Evolutionary conservation across 768 basidiomycete species (phyloP).

Genomic region (Gymnopilus dilepis): DNA sequence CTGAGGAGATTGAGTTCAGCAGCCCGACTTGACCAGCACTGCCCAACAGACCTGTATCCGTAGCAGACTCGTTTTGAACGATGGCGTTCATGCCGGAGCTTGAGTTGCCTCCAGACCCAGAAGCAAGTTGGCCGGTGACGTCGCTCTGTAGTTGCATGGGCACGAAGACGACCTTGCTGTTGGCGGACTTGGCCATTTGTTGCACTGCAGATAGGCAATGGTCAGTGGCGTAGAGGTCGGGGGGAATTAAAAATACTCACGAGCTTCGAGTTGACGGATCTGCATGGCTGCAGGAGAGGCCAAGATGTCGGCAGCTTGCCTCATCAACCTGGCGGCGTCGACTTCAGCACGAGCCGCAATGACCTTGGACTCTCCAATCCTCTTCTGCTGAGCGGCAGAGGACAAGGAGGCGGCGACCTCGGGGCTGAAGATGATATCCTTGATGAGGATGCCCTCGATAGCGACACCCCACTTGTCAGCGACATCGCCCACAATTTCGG

Average conservation of each 20-base stretch:
- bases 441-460: slow-evolving; percentile 95
- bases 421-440: slow-evolving; percentile 91
- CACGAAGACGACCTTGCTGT: slow-evolving; percentile 92
- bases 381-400: slow-evolving; percentile 95
- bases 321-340: slow-evolving; percentile 93
- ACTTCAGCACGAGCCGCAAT: slow-evolving; percentile 97
- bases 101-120: slow-evolving; percentile 35
- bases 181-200: slow-evolving; percentile 90
- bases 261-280: slow-evolving; percentile 93
- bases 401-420: slow-evolving; percentile 92
- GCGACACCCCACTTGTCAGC: slow-evolving; percentile 97
- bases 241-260: slow-evolving; percentile 37
- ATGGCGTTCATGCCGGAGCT: slow-evolving; percentile 35
- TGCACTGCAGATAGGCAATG: slow-evolving; percentile 56
- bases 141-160: slow-evolving; percentile 90
- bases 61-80: slow-evolving; percentile 44
- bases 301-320: slow-evolving; percentile 94
- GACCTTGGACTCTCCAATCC: slow-evolving; percentile 95
- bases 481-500: slow-evolving; percentile 91
- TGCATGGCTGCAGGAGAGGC: slow-evolving; percentile 98
- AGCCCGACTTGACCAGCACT: slow-evolving; percentile 55
- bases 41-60: slow-evolving; percentile 39
- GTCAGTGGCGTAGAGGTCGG: neutral
- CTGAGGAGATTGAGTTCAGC: slow-evolving; percentile 53
- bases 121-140: slow-evolving; percentile 54